Evolutionary conservation across 176 grass and related monocot species (phyloP), one percentile per base, ranked within the genome.

Genomic region (Hordeum marinum): DNA sequence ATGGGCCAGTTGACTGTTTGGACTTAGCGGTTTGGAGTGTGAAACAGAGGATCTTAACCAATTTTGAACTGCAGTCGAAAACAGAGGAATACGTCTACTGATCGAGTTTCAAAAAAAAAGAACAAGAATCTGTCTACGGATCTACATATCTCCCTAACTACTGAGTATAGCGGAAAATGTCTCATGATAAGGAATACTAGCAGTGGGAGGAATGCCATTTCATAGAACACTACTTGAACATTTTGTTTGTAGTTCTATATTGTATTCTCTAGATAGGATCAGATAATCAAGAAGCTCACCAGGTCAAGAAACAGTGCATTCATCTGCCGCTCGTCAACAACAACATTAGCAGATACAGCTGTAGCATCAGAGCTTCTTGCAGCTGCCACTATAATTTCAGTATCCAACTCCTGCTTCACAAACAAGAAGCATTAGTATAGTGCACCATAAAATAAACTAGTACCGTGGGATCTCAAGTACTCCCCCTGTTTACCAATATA

Each of bases 271-370:
- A 77, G 23, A 45, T 1, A 78, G 55, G 78, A 66, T 58, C 27
- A 18, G 7, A 72, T 12, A 86, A 70, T 72, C 29, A 86, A 75
- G 54, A 21, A 63, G 63, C 93, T 92, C 72, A 95, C 96, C 91
- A 98, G 82, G 78, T 98, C 93, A 71, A 98, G 93, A 85, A 98
- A 98, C 35, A 98, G 71, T 78, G 96, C 96, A 89, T 98, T 98
- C 96, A 98, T 98, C 78, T 95, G 93, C 76, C 89, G 85, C 72
- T 98, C 91, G 9, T 98, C 95, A 27, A 92, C 42, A 80, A 98
- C 85, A 79, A 98, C 87, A 76, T 95, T 98, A 67, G 96, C 93
- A 59, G 93, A 98, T 48, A 98, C 83, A 26, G 93, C 87, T 66
- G 96, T 78, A 78, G 85, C 87, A 76, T 95, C 80, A 48, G 91